Conservation (phyloP, 2,329 filamentous ascomycete genomes). For the Xylariales sp. region DNA sequence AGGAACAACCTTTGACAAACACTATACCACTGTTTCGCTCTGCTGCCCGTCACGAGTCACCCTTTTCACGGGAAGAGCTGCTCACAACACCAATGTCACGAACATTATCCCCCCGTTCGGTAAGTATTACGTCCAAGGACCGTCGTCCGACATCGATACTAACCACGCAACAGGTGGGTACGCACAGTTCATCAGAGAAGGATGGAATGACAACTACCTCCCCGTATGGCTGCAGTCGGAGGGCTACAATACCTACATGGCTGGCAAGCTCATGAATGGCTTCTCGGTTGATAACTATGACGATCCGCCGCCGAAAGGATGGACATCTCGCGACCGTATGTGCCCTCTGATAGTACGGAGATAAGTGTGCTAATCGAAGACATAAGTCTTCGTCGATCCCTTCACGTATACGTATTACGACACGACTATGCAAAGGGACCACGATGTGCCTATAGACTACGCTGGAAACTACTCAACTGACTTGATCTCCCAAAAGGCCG, state of each 20-base stretch:
- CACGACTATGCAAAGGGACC: conserved; percentile 57
- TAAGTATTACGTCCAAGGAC: conserved; percentile 23
- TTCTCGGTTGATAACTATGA: conserved; percentile 38
- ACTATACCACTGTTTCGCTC: conserved; percentile 53
- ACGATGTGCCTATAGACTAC: conserved; percentile 35
- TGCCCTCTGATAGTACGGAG: background rate
- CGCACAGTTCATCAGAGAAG: conserved; percentile 47
- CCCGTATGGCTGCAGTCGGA: conserved; percentile 53
- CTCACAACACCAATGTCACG: conserved; percentile 62
- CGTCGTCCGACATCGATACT: conserved; percentile 31
- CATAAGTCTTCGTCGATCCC: conserved; percentile 57
- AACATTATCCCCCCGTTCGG: conserved; percentile 46
- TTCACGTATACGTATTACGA: conserved; percentile 67
- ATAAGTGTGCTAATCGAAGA: no score
- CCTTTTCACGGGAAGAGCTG: conserved; percentile 52
- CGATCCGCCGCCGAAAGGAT: conserved; percentile 41
- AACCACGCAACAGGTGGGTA: conserved; percentile 37
- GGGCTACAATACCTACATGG: conserved; percentile 55
- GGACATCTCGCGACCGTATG: conserved; percentile 8
- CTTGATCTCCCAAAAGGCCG: conserved; percentile 53
- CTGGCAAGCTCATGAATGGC: conserved; percentile 52
- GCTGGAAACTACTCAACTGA: conserved; percentile 42
- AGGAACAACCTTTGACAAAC: conserved; percentile 49
- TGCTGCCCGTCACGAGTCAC: conserved; percentile 56
- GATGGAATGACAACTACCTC: conserved; percentile 50